Conservation (phyloP, 495 filamentous ascomycete genomes). For the Hypoxylon intermedium region DNA sequence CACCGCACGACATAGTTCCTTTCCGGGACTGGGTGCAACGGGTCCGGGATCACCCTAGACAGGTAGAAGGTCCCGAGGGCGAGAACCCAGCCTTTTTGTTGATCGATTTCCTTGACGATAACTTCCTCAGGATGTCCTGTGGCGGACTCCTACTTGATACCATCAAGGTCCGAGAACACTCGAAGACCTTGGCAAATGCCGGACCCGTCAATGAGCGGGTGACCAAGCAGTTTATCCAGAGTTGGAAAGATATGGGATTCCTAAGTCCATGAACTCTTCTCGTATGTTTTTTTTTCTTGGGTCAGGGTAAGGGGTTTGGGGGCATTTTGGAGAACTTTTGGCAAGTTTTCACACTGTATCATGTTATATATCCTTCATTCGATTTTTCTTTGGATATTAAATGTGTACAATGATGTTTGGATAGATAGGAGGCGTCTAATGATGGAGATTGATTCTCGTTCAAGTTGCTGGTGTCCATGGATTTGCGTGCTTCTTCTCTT, state of each 20-base stretch:
- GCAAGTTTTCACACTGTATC: too few relatives aligned
- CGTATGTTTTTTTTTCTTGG: neutral
- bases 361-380: conserved; percentile 17
- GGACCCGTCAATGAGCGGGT: conserved; percentile 50
- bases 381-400: conserved; percentile 2
- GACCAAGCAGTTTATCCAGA: conserved; percentile 49
- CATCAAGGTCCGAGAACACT: conserved; percentile 51
- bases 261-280: conserved; percentile 21
- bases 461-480: neutral
- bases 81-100: conserved; percentile 59
- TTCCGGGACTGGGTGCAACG: conserved; percentile 31
- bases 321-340: neutral
- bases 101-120: conserved; percentile 59
- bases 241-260: conserved; percentile 51
- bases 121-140: conserved; percentile 63
- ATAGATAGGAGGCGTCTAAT: neutral
- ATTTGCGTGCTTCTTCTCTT: too few relatives aligned
- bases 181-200: conserved; percentile 45
- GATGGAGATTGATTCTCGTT: neutral
- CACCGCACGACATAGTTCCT: conserved; percentile 24
- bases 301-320: neutral
- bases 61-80: conserved; percentile 35
- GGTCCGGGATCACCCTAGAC: conserved; percentile 30
- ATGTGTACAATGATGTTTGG: neutral
- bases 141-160: conserved; percentile 59